A percentile compares a stretch with the other conserved stretches of the same genome.
Conservation (phyloP, 1,139 yeast species). For the Schizosaccharomyces versatilis region DNA sequence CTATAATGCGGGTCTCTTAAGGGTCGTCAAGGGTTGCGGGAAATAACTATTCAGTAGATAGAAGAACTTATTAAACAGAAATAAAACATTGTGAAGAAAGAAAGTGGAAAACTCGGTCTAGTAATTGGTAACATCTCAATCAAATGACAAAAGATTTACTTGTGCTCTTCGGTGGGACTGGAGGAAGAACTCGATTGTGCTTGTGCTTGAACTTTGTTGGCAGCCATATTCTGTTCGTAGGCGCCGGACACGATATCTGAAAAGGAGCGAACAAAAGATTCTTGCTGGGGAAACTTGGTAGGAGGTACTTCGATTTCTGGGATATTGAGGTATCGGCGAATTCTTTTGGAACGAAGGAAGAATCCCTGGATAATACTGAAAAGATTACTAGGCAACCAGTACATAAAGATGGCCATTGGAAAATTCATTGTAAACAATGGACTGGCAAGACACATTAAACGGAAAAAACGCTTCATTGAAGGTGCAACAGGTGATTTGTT, state of each 20-base stretch:
- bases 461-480: constrained; percentile 47
- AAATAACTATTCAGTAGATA: no score
- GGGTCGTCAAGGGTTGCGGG: no score
- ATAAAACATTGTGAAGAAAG: no score
- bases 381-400: constrained; percentile 10
- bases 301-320: constrained; percentile 2
- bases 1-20: no score
- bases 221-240: background rate
- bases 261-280: background rate
- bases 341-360: constrained; percentile 5
- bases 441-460: constrained; percentile 55
- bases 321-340: constrained; percentile 5
- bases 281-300: background rate
- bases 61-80: no score
- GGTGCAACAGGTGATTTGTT: constrained; percentile 58
- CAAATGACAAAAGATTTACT: no score
- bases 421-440: constrained; percentile 69
- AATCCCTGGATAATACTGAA: constrained; percentile 9
- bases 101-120: no score
- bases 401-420: constrained; percentile 27
- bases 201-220: no score
- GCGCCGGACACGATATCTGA: background rate
- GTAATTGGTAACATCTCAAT: no score
- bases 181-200: no score
- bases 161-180: no score